phyloP scores from a whole-genome alignment of 2,329 filamentous ascomycete genomes.

The Cryphonectria japonica region DNA sequence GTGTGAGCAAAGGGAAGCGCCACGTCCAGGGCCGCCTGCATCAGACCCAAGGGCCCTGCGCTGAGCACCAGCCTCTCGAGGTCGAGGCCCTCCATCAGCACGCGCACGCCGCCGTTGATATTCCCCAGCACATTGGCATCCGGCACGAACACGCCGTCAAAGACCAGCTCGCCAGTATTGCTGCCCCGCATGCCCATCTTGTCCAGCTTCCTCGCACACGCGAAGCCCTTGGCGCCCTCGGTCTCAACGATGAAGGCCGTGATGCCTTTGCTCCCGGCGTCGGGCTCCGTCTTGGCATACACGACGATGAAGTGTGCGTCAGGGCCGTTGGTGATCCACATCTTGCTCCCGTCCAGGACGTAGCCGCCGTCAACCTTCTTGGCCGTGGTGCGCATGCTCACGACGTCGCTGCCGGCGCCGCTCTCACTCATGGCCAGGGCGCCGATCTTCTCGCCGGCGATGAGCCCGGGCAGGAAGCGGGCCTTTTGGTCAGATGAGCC shows the following conservation, averaged over 20 bases:
- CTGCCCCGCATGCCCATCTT: constrained; percentile 98
- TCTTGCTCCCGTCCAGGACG: constrained; percentile 86
- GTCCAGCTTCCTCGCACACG: constrained; percentile 87
- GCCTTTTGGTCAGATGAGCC: constrained; percentile 78
- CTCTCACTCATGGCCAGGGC: constrained; percentile 95
- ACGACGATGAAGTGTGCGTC: constrained; percentile 92
- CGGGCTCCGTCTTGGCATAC: constrained; percentile 92
- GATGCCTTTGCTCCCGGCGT: constrained; percentile 83
- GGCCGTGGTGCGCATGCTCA: constrained; percentile 90
- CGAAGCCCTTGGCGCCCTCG: constrained; percentile 71
- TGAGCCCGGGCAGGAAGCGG: constrained; percentile 77
- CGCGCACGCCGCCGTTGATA: constrained; percentile 80
- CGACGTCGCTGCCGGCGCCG: constrained; percentile 88
- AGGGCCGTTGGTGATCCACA: constrained; percentile 99
- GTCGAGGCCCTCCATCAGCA: constrained; percentile 95
- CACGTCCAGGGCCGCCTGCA: constrained; percentile 89
- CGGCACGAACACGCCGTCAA: constrained; percentile 90
- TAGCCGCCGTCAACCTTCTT: constrained; percentile 83
- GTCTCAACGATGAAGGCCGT: constrained; percentile 90
- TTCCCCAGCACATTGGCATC: constrained; percentile 77
- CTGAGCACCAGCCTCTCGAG: constrained; percentile 90
- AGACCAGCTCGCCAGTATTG: constrained; percentile 92
- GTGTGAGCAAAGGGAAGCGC: constrained; percentile 87
- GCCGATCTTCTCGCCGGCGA: constrained; percentile 80
- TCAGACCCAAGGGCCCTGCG: constrained; percentile 88